These are phyloP conservation scores for Penicillium glabrum DNA, from an alignment of 2,329 filamentous ascomycete genomes.

Conservation along the genomic window DNA sequence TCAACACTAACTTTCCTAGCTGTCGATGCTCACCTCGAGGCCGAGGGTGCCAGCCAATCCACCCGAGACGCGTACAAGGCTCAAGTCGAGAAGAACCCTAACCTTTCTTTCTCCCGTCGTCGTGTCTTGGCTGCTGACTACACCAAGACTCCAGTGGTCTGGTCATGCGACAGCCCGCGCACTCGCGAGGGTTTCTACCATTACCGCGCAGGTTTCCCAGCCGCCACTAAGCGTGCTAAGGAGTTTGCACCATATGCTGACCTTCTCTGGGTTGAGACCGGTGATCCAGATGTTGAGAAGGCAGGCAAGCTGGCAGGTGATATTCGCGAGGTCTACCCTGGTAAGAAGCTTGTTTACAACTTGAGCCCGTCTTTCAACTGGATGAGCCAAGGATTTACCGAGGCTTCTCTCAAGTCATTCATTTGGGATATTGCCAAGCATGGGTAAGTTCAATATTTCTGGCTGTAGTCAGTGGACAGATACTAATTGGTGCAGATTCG, in stretches of 20 bases:
- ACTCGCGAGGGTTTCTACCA: conserved; percentile 73
- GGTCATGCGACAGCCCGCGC: conserved; percentile 87
- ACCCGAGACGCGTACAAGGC: conserved; percentile 67
- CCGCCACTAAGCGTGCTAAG: conserved; percentile 89
- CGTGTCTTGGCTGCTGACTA: conserved; percentile 69
- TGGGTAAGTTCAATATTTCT: conserved; percentile 59
- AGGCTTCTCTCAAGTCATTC: conserved; percentile 80
- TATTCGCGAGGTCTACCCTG: conserved; percentile 68
- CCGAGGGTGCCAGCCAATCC: conserved; percentile 63
- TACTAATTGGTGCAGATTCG: conserved; percentile 48
- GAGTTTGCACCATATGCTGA: conserved; percentile 92
- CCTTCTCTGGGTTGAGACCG: conserved; percentile 95
- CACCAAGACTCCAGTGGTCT: conserved; percentile 69
- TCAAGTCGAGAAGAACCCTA: conserved; percentile 61
- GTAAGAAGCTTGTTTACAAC: conserved; percentile 94
- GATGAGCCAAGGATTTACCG: conserved; percentile 90
- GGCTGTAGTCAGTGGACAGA: background rate
- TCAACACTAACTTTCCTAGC: conserved; percentile 47
- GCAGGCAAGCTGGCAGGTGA: conserved; percentile 72
- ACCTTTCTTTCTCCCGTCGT: conserved; percentile 76
- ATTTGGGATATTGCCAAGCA: conserved; percentile 95
- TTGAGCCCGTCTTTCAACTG: conserved; percentile 97
- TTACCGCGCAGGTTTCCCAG: conserved; percentile 69
- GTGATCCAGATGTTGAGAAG: conserved; percentile 78
- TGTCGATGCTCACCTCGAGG: conserved; percentile 70